Conservation (phyloP, 805 yeast species). For the Ogataea degrootiae region DNA sequence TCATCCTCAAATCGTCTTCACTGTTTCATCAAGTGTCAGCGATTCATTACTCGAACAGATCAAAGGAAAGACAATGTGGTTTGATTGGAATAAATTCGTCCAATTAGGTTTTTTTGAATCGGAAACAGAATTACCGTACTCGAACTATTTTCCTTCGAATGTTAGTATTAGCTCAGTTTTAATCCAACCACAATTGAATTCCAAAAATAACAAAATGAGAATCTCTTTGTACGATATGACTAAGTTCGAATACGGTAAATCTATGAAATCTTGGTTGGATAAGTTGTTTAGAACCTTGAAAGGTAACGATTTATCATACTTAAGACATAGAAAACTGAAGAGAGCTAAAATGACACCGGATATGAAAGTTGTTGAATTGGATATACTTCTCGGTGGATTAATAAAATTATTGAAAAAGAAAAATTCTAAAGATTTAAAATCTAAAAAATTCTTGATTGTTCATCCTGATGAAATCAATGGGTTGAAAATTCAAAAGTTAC, state of each 20-base stretch:
- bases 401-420: conserved; percentile 17
- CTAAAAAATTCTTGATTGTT: conserved; percentile 19
- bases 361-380: conserved; percentile 19
- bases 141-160: conserved; percentile 17
- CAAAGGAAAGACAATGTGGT: conserved; percentile 48
- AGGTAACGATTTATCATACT: conserved; percentile 20
- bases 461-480: conserved; percentile 26
- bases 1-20: conserved; percentile 28
- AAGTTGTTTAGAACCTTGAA: conserved; percentile 15
- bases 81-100: conserved; percentile 29
- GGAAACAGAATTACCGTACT: conserved; percentile 17
- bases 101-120: conserved; percentile 23
- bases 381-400: conserved; percentile 22
- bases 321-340: conserved; percentile 22
- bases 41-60: conserved; percentile 45
- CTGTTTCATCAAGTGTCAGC: conserved; percentile 30
- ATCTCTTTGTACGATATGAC: conserved; percentile 22
- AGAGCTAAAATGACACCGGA: conserved; percentile 13
- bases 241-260: conserved; percentile 21
- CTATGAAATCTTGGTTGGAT: conserved; percentile 16
- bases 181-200: conserved; percentile 17
- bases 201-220: conserved; percentile 14
- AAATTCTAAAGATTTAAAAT: neutral
- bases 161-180: conserved; percentile 23
- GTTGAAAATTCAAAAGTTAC: conserved; percentile 5